Percentiles rank a stretch among this genome's conserved stretches.
Conservation (phyloP, 148 eudicot species). For the Rheum nobile region DNA sequence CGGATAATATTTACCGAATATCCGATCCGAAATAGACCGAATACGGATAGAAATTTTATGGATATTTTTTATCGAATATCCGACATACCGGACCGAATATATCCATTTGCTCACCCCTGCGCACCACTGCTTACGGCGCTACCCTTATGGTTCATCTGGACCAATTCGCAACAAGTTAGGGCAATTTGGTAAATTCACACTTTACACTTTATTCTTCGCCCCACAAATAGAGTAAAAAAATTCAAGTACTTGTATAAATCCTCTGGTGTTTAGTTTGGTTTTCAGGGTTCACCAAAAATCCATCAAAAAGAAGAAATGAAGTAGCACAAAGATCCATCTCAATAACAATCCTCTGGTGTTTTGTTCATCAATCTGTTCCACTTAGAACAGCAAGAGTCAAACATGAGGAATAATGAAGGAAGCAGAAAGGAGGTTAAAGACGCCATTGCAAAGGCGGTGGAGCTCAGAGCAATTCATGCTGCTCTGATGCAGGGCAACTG, state of each 20-base stretch:
- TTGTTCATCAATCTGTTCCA: neutral
- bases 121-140: neutral
- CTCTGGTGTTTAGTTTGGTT: neutral
- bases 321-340: neutral
- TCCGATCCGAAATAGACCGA: too few species aligned
- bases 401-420: conserved; percentile 10
- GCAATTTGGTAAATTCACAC: neutral
- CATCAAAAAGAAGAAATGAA: neutral
- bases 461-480: conserved; percentile 84
- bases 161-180: neutral
- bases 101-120: too few species aligned
- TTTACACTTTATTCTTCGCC: neutral
- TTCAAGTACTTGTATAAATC: neutral
- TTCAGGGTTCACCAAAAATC: neutral
- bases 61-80: too few species aligned
- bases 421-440: conserved; percentile 48
- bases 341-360: neutral
- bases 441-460: conserved; percentile 77
- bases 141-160: neutral
- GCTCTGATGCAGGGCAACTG: conserved; percentile 38
- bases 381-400: neutral
- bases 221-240: neutral
- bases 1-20: too few species aligned
- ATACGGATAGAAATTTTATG: too few species aligned
- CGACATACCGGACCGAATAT: too few species aligned